These are phyloP conservation scores for Cardiospermum halicacabum DNA, from an alignment of 345 rosid genomes.

Conservation along the genomic window DNA sequence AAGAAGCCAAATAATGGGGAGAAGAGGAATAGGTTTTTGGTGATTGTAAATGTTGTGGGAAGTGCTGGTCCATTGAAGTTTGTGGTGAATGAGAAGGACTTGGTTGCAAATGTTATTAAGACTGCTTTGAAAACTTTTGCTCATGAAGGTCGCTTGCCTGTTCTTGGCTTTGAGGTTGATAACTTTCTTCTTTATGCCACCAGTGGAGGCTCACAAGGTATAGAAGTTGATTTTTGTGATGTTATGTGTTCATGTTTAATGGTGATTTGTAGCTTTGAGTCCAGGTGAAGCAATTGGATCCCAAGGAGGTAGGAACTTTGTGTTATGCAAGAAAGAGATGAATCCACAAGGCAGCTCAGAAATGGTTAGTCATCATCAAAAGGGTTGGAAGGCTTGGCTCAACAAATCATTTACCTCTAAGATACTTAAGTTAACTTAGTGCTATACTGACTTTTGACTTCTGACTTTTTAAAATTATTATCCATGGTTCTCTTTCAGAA, in stretches of 20 bases:
- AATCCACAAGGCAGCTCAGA: slow-evolving; percentile 32
- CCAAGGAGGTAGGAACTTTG: slow-evolving; percentile 55
- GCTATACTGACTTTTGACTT: no score
- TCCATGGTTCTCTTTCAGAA: no score
- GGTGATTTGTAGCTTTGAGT: slow-evolving; percentile 37
- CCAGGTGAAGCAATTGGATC: slow-evolving; percentile 65
- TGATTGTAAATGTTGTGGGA: slow-evolving; percentile 62
- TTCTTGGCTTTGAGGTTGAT: slow-evolving; percentile 51
- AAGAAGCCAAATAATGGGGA: slow-evolving; percentile 25
- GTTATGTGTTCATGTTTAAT: neutral
- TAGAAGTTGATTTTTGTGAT: neutral
- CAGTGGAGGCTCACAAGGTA: slow-evolving; percentile 37
- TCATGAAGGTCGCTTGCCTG: slow-evolving; percentile 76
- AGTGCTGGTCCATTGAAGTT: slow-evolving; percentile 79
- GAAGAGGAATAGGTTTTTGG: slow-evolving; percentile 48
- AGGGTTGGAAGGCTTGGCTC: slow-evolving; percentile 76
- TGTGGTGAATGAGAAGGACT: slow-evolving; percentile 51
- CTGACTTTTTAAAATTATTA: no score
- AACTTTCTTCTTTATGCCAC: slow-evolving; percentile 48
- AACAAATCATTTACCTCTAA: slow-evolving; percentile 55
- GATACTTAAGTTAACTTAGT: no score
- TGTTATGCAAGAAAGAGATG: slow-evolving; percentile 71
- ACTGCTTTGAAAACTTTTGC: slow-evolving; percentile 64
- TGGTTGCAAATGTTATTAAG: slow-evolving; percentile 51
- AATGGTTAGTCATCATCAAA: slow-evolving; percentile 20